Evolutionary conservation across 768 basidiomycete species (phyloP).

Genomic region (Tylopilus rubrobrunneus): DNA sequence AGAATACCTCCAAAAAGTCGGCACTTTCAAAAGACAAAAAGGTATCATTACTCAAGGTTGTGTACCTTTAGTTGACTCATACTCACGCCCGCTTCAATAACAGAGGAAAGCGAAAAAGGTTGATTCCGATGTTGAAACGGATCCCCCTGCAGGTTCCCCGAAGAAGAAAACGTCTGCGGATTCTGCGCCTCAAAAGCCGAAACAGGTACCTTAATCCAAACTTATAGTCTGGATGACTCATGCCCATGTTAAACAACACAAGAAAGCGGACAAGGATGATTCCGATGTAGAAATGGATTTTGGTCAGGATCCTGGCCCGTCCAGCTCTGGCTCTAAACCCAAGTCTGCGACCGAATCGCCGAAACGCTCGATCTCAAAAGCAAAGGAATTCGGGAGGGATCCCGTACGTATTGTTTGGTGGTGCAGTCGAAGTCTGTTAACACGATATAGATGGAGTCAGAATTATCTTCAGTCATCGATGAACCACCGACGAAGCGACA

Average conservation of each 20-base stretch:
- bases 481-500: slow-evolving; percentile 49
- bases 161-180: not conserved
- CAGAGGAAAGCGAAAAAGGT: too few relatives aligned
- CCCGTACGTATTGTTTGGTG: slow-evolving; percentile 16
- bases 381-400: slow-evolving; percentile 7
- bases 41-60: too few relatives aligned
- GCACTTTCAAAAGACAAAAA: too few relatives aligned
- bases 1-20: too few relatives aligned
- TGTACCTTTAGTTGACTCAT: too few relatives aligned
- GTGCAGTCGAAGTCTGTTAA: slow-evolving; percentile 21
- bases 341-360: not conserved
- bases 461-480: slow-evolving; percentile 57
- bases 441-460: slow-evolving; percentile 35
- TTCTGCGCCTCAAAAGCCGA: slow-evolving; percentile 8
- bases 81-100: too few relatives aligned
- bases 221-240: not conserved
- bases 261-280: slow-evolving; percentile 1
- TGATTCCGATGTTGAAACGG: too few relatives aligned
- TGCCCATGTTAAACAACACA: not conserved
- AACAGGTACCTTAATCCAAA: slow-evolving; percentile 6
- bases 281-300: slow-evolving; percentile 12
- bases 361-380: slow-evolving; percentile 4
- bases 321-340: slow-evolving; percentile 6
- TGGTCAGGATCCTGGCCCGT: slow-evolving; percentile 8
- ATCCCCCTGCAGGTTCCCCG: too few relatives aligned